Conservation (phyloP, 495 filamentous ascomycete genomes). For the Trichoderma gamsii region DNA sequence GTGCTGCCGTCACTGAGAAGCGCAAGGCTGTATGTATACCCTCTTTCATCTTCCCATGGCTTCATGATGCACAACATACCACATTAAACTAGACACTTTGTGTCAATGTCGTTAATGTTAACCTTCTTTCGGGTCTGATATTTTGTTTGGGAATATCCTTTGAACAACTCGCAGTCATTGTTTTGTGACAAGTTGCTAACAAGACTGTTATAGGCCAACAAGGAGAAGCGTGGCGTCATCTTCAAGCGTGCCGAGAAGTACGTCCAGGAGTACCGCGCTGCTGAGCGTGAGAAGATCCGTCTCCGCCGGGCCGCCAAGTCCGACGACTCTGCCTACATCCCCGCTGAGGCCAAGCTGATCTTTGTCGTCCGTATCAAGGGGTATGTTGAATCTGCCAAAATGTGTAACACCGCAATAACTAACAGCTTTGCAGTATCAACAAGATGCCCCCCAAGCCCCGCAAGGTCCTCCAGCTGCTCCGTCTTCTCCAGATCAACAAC, state of each 20-base stretch:
- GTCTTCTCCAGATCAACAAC: constrained; percentile 99
- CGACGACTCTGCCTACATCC: constrained; percentile 88
- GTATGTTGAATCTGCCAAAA: constrained; percentile 36
- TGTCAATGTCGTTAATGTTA: constrained; percentile 91
- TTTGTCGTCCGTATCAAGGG: constrained; percentile 99
- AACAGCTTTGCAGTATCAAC: constrained; percentile 73
- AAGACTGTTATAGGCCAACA: constrained; percentile 62
- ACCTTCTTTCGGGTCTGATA: constrained; percentile 99
- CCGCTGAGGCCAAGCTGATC: constrained; percentile 91
- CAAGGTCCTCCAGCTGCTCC: constrained; percentile 98
- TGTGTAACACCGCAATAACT: neutral
- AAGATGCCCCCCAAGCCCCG: constrained; percentile 99
- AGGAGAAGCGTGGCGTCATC: constrained; percentile 94
- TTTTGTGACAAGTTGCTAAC: constrained; percentile 35
- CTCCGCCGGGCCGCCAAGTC: constrained; percentile 81
- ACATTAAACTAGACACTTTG: constrained; percentile 72
- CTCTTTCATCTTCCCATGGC: constrained; percentile 22
- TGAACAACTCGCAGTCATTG: constrained; percentile 16
- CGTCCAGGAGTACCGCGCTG: constrained; percentile 97
- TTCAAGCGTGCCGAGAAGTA: constrained; percentile 99
- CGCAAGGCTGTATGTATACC: constrained; percentile 75
- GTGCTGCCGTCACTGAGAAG: constrained; percentile 69
- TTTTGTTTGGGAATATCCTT: constrained; percentile 28
- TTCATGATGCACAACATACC: constrained; percentile 61
- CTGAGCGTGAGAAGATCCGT: constrained; percentile 96